phyloP scores from a whole-genome alignment of 371 early-diverging fungal species.

The Rhizomucor pusillus region DNA sequence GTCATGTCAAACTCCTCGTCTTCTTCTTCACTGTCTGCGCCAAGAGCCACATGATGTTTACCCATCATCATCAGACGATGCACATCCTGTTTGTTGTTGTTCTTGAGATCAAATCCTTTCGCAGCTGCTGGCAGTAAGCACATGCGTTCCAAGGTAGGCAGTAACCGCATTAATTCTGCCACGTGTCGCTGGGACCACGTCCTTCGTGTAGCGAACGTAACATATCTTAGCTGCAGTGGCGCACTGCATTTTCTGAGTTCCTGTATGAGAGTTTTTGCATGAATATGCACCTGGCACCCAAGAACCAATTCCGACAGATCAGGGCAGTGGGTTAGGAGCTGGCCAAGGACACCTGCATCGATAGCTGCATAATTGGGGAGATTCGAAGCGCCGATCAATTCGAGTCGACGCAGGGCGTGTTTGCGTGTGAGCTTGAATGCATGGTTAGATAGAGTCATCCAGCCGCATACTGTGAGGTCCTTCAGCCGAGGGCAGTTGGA shows the following conservation, averaged over 20 bases:
- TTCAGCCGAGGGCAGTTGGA: constrained; percentile 16
- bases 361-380: constrained; percentile 30
- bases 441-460: constrained; percentile 37
- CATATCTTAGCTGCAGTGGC: constrained; percentile 13
- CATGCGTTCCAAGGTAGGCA: constrained; percentile 20
- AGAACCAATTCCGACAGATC: constrained; percentile 24
- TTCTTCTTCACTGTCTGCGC: constrained; percentile 2
- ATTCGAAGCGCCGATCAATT: constrained; percentile 23
- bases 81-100: constrained; percentile 8
- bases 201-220: constrained; percentile 28
- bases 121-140: constrained; percentile 29
- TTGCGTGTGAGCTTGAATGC: constrained; percentile 14
- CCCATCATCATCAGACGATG: constrained; percentile 1
- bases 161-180: constrained; percentile 21
- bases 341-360: constrained; percentile 25
- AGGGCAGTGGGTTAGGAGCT: constrained; percentile 25
- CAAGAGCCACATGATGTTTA: background rate
- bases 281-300: constrained; percentile 35
- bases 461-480: constrained; percentile 29
- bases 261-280: constrained; percentile 27
- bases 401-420: constrained; percentile 18
- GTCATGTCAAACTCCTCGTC: constrained; percentile 5
- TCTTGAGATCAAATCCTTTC: constrained; percentile 12
- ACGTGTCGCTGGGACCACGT: constrained; percentile 36
- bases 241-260: constrained; percentile 10